These are phyloP conservation scores for Talaromyces nanjingensis DNA, from an alignment of 495 filamentous ascomycete species.

Conservation along the genomic window DNA sequence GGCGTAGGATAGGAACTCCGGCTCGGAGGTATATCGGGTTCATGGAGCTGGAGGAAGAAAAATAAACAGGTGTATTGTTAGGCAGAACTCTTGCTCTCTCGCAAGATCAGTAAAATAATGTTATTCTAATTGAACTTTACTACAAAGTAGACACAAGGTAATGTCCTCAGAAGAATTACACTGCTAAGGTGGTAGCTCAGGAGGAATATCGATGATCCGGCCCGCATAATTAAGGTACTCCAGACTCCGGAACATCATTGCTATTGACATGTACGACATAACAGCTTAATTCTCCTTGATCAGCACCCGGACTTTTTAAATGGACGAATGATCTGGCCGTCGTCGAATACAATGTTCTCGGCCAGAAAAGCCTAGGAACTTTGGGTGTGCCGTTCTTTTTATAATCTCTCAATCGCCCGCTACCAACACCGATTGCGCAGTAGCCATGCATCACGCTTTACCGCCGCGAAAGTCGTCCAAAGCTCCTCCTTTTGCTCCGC, in stretches of 20 bases:
- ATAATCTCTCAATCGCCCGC: background rate
- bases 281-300: background rate
- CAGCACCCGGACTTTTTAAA: background rate
- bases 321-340: background rate
- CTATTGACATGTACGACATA: background rate
- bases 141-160: background rate
- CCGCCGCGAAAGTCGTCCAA: conserved; percentile 60
- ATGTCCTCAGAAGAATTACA: background rate
- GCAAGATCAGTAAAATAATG: background rate
- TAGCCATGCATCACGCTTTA: conserved; percentile 81
- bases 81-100: background rate
- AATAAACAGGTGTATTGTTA: background rate
- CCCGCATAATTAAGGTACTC: background rate
- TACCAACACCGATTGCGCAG: background rate
- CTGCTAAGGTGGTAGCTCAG: background rate
- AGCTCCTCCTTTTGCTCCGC: conserved; percentile 52
- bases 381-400: background rate
- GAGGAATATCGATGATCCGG: conserved; percentile 9
- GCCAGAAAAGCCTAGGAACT: background rate
- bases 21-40: background rate
- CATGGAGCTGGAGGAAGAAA: background rate
- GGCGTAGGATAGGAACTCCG: background rate
- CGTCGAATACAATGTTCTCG: conserved; percentile 4
- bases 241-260: background rate
- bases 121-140: background rate